Base-by-base conservation (phyloP, 2,329 filamentous ascomycete genomes). In the Venturia pyrina region DNA sequence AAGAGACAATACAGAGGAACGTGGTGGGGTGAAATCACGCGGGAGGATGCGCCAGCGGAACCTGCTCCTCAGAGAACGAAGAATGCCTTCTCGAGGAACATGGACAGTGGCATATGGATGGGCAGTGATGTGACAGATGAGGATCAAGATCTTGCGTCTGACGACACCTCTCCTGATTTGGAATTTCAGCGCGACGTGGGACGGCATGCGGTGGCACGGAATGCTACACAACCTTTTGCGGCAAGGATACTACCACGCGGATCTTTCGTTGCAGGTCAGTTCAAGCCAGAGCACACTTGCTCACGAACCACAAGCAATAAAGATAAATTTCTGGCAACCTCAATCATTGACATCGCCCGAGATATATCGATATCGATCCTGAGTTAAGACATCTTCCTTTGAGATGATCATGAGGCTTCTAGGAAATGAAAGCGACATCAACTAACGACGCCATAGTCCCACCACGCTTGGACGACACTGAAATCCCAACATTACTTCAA, bases 91-190 rank as follows among this genome's bases (percentile, higher is more conserved):
- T 77, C 80, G 70, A 80, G 85, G 63, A 84, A 88, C 69, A 77
- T 83, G 66, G 89, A 91, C 74, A 90, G 87, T 73, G 87, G 86
- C 63, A 83, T 91, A 3, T 91, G 83, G 76, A 81, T 91, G 77
- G 63, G 34, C 5, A 63, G 64, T 34, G 56, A 62, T 46, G 59
- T 43, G 41, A 50, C 63, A 5, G 43, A 56, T n/a, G 63, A 65
- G 28, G 53, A 37, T 19, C n/a, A 65, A 43, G 53, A 37, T 32
- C n/a, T 44, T 15, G 21, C 24, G 43, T 61, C 46, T 13, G 43
- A 53, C 5, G 19, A 50, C 21, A 24, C 46, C 21, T 13, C 19
- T 34, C 17, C 53, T 10, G 53, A 59, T 8, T 3, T 24, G 8
- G 21, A 15, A 28, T 11, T 53, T 13, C 48, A 3, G 46, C 46